phyloP scores from a whole-genome alignment of 164 flowering plant species.

The Stephania japonica region DNA sequence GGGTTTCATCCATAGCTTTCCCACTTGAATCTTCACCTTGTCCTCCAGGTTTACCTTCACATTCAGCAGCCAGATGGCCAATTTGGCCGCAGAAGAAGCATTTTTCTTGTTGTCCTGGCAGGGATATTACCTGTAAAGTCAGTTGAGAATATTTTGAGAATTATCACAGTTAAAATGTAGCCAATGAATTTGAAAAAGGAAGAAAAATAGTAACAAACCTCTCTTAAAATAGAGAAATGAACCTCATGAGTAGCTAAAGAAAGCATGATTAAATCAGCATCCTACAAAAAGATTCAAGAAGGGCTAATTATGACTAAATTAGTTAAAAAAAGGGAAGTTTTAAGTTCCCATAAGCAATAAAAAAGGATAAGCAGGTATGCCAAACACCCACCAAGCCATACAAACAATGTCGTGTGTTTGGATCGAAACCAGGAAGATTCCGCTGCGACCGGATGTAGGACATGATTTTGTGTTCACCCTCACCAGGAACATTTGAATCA shows the following conservation, averaged over 20 bases:
- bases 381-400: constrained; percentile 71
- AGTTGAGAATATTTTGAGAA: constrained; percentile 7
- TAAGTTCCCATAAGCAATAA: not conserved
- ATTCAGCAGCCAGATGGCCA: constrained; percentile 95
- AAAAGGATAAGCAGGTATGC: not conserved
- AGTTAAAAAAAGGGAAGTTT: not conserved
- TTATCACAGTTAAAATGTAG: constrained; percentile 3
- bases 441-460: constrained; percentile 87
- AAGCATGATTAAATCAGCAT: constrained; percentile 96
- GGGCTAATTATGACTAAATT: not conserved
- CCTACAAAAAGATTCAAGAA: constrained; percentile 38
- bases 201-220: constrained; percentile 41
- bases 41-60: constrained; percentile 38
- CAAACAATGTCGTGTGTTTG: constrained; percentile 92
- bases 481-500: constrained; percentile 97
- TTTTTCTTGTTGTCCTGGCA: constrained; percentile 85
- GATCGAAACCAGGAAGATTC: constrained; percentile 78
- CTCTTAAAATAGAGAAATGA: constrained; percentile 92
- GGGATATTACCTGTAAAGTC: constrained; percentile 56
- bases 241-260: constrained; percentile 94
- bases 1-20: constrained; percentile 45
- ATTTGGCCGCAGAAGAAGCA: constrained; percentile 83
- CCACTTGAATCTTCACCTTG: constrained; percentile 28
- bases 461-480: constrained; percentile 99
- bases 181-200: not conserved